phyloP scores from a whole-genome alignment of 2,329 filamentous ascomycete species.

The Xylariaceae sp. region DNA sequence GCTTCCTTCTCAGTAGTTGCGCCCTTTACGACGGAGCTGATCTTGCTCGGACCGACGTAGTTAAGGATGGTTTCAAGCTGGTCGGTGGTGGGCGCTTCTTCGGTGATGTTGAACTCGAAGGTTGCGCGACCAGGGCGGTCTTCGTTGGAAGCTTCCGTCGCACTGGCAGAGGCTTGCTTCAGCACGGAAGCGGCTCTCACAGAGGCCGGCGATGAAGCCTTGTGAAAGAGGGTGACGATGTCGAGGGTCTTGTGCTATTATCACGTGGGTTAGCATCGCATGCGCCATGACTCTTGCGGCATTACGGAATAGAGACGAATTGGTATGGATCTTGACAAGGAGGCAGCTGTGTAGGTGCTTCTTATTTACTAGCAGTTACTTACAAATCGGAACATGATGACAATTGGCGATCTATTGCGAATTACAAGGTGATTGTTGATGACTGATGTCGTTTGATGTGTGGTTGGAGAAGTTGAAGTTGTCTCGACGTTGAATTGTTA shows the following conservation, averaged over 20 bases:
- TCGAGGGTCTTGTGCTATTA: conserved; percentile 72
- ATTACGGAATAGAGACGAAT: too few relatives aligned
- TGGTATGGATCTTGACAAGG: neutral
- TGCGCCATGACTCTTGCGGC: too few relatives aligned
- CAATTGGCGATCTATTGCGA: neutral
- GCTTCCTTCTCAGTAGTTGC: conserved; percentile 73
- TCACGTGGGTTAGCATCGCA: conserved; percentile 3
- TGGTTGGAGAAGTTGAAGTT: conserved; percentile 1
- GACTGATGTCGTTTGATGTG: neutral
- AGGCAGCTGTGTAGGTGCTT: neutral
- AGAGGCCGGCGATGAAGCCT: conserved; percentile 67
- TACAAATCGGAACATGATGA: conserved; percentile 23
- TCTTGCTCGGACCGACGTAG: conserved; percentile 64
- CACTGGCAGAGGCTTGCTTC: conserved; percentile 71
- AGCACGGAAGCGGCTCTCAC: conserved; percentile 68
- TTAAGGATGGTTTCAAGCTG: conserved; percentile 80
- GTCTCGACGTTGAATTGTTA: neutral
- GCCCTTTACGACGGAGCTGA: conserved; percentile 61
- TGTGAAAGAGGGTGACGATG: conserved; percentile 95
- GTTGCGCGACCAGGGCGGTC: conserved; percentile 60
- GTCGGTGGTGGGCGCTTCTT: conserved; percentile 71
- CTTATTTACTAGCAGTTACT: neutral
- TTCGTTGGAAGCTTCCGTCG: conserved; percentile 61
- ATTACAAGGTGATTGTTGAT: neutral
- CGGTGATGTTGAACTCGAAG: conserved; percentile 84